These are phyloP conservation scores for Schwanniomyces polymorphus DNA, from an alignment of 805 yeast genomes.

Conservation along the genomic window DNA sequence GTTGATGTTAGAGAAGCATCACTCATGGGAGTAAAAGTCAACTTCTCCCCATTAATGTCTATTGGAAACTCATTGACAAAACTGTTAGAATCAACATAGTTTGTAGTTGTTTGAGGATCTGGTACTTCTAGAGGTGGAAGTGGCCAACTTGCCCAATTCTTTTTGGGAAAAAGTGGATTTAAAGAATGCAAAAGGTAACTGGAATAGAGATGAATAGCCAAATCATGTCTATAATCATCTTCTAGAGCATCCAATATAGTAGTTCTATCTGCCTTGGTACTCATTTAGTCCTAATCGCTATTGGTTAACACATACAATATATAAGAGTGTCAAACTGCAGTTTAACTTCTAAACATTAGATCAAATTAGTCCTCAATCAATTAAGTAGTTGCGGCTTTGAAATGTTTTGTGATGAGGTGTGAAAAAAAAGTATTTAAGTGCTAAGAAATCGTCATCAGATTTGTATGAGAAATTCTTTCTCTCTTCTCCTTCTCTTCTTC, in stretches of 20 bases:
- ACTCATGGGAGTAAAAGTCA: background rate
- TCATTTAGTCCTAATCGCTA: background rate
- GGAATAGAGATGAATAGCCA: slow-evolving; percentile 66
- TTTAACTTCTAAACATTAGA: no score
- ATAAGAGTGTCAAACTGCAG: no score
- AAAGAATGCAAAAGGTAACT: slow-evolving; percentile 44
- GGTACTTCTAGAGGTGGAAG: slow-evolving; percentile 33
- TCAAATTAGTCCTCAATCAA: background rate
- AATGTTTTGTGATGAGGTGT: background rate
- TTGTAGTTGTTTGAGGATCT: slow-evolving; percentile 25
- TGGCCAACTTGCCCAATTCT: slow-evolving; percentile 66
- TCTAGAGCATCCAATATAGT: slow-evolving; percentile 40
- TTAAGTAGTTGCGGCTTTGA: slow-evolving; percentile 1
- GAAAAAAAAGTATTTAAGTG: background rate
- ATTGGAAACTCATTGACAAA: slow-evolving; percentile 3
- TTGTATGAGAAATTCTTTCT: background rate
- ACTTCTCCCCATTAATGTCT: slow-evolving; percentile 9
- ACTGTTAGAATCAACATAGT: slow-evolving; percentile 18
- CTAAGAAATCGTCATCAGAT: background rate
- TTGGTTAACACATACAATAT: no score
- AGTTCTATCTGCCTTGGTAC: slow-evolving; percentile 15
- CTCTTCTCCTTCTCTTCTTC: slow-evolving; percentile 3
- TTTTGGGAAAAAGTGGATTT: slow-evolving; percentile 34
- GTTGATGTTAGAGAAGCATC: background rate
- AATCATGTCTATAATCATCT: slow-evolving; percentile 50